Evolutionary conservation across 805 yeast species (phyloP), one percentile per base, ranked within the genome.

Genomic region (Kodamaea kaohsiungensis): DNA sequence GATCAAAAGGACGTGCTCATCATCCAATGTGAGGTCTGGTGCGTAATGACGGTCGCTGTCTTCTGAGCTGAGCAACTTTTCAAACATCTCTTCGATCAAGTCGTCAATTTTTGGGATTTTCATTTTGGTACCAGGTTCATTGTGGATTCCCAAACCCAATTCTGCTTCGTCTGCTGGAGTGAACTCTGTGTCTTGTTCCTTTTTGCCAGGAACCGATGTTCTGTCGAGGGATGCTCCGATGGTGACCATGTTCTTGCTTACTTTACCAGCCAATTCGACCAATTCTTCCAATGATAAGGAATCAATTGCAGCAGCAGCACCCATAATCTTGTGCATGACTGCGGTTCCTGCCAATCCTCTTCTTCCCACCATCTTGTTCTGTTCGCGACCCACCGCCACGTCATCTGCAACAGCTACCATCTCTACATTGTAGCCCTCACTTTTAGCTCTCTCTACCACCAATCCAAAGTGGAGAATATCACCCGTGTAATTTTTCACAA

Each of bases 91-190:
- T 22, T 77, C 74, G 27, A 78, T 54, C 52, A 93, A 72, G 0
- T 80, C 81, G 15, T 83, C 86, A 49, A 90, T 82, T 0, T 82
- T 67, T 22, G 98, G 97, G 61, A 92, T 83, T 15, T 77, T 71
- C 38, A 82, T 65, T 57, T 83, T 81, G 54, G 85, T 85, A 57
- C 98, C 98, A 0, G 97, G 95, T 68, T 92, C 98, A 64, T 92
- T 92, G 71, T 92, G 98, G 56, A 92, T 92, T 46, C 98, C 98
- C 85, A 92, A 87, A 25, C 98, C 98, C 55, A 92, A 79, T 69
- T 92, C 98, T 66, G 88, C 87, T 69, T 89, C 90, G 54, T 84
- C 75, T 3, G 70, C 78, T 25, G 72, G 79, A 57, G 90, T 79
- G 53, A 71, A 68, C 46, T 78, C 84, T 45, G 73, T 56, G 43